Percentiles rank a stretch among this genome's conserved stretches.
Evolutionary conservation across 179 eudicot genomes (phyloP).

Genomic region (Drosera spatulata): DNA sequence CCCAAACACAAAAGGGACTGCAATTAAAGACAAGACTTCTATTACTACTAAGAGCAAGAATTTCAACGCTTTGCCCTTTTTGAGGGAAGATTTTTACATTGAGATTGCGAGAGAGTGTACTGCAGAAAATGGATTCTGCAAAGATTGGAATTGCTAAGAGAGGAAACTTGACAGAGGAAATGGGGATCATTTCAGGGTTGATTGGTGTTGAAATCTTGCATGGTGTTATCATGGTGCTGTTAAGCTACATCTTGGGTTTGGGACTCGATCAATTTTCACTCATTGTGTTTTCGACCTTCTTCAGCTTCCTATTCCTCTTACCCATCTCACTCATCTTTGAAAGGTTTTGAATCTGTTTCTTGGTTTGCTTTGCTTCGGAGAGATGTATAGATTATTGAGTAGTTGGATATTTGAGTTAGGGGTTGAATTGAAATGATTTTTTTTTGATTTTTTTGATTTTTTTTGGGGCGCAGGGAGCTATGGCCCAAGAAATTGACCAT

Average conservation of each 20-base stretch:
- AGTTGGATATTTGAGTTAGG: no score
- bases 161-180: slow-evolving; percentile 21
- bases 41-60: no score
- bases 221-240: slow-evolving; percentile 41
- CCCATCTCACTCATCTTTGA: slow-evolving; percentile 35
- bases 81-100: no score
- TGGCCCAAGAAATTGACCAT: slow-evolving; percentile 46
- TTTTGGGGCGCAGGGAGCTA: slow-evolving; percentile 27
- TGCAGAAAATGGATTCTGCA: no score
- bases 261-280: slow-evolving; percentile 44
- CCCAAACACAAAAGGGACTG: no score
- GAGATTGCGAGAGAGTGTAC: no score
- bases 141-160: neutral
- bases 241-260: slow-evolving; percentile 38
- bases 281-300: slow-evolving; percentile 36
- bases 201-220: slow-evolving; percentile 43
- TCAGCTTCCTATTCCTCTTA: slow-evolving; percentile 43
- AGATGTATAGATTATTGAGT: no score
- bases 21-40: no score
- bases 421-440: slow-evolving; percentile 4
- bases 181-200: slow-evolving; percentile 37
- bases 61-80: no score
- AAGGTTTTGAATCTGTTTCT: slow-evolving; percentile 25
- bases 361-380: neutral
- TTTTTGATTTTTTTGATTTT: neutral